Conservation (phyloP, 495 filamentous ascomycete species). For the Ascobolus immersus region DNA sequence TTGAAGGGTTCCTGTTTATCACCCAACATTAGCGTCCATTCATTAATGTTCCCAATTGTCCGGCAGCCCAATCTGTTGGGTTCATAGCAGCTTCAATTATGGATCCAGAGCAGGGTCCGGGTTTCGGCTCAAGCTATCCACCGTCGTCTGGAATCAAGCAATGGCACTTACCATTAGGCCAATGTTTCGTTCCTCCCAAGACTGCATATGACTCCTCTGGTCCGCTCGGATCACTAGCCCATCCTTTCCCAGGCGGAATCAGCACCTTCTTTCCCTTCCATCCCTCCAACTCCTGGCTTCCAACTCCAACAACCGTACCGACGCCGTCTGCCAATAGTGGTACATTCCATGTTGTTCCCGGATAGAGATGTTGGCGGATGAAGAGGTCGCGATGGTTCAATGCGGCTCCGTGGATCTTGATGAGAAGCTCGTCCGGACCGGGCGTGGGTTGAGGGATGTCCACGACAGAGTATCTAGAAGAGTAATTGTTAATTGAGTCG, state of each 20-base stretch:
- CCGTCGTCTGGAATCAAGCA: too few relatives aligned
- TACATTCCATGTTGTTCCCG: conserved; percentile 44
- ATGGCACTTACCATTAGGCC: conserved; percentile 16
- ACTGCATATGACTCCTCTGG: conserved; percentile 52
- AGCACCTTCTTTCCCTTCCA: conserved; percentile 46
- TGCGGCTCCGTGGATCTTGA: conserved; percentile 46
- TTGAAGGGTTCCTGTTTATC: conserved; percentile 34
- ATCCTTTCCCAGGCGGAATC: conserved; percentile 47
- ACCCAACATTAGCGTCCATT: neutral
- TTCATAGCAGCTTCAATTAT: neutral
- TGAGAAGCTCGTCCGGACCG: conserved; percentile 34
- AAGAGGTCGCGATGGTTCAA: conserved; percentile 87
- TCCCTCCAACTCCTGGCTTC: conserved; percentile 22
- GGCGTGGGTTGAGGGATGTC: conserved; percentile 31
- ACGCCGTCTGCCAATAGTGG: conserved; percentile 60
- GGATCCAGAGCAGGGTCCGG: neutral
- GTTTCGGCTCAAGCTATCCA: too few relatives aligned
- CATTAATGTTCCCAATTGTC: neutral
- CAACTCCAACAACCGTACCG: conserved; percentile 39
- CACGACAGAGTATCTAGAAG: conserved; percentile 29
- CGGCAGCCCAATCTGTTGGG: neutral
- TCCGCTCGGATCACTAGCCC: conserved; percentile 40
- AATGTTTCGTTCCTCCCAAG: conserved; percentile 40
- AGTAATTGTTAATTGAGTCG: neutral
- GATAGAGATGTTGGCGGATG: conserved; percentile 77